A percentile compares a stretch with the other conserved stretches of the same genome.
phyloP scores from a whole-genome alignment of 331 rosid genomes.

The Malus hybrid region DNA sequence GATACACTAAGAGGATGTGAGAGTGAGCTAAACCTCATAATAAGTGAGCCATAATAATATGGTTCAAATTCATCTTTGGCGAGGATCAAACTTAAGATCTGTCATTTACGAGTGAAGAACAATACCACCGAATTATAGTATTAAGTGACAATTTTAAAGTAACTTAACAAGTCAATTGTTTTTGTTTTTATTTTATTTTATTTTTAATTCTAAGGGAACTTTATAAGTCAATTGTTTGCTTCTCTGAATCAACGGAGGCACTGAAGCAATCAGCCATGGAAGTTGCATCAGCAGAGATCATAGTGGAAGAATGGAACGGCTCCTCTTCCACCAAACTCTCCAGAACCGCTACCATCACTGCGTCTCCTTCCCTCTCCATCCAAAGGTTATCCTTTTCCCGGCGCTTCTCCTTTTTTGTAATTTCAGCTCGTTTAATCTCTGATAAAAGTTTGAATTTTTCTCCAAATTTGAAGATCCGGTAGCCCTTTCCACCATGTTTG shows the following conservation, averaged over 20 bases:
- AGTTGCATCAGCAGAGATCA: constrained; percentile 18
- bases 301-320: constrained; percentile 93
- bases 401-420: not conserved
- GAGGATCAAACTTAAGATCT: fast-evolving
- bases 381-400: constrained; percentile 39
- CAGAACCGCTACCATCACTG: constrained; percentile 68
- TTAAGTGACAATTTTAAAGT: too few species aligned
- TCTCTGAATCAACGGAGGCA: not conserved
- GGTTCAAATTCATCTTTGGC: fast-evolving
- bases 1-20: too few species aligned
- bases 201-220: too few species aligned
- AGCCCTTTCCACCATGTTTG: constrained; percentile 60
- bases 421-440: not conserved
- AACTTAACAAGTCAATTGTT: not conserved
- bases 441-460: not conserved
- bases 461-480: constrained; percentile 41
- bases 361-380: constrained; percentile 53
- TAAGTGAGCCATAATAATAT: fast-evolving
- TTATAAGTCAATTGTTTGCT: not conserved
- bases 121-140: fast-evolving
- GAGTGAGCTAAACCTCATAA: too few species aligned
- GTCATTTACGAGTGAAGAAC: too few species aligned
- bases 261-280: constrained; percentile 29
- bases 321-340: constrained; percentile 71
- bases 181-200: too few species aligned